These are phyloP conservation scores for Russula griseocarnosa DNA, from an alignment of 768 basidiomycete genomes.

Conservation along the genomic window DNA sequence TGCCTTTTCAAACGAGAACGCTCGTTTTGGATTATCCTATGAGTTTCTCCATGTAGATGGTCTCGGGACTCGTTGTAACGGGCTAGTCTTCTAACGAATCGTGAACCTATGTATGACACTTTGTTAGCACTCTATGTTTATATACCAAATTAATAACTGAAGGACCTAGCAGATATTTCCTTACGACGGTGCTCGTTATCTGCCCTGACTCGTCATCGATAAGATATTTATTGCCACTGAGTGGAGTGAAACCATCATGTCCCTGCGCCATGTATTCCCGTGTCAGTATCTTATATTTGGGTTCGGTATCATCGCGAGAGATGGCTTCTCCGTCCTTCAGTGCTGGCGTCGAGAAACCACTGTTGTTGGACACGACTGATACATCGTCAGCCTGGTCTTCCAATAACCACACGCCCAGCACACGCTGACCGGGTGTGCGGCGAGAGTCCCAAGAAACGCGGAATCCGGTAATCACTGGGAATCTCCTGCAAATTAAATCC, in stretches of 20 bases:
- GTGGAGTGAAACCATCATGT: slow-evolving; percentile 73
- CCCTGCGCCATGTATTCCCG: slow-evolving; percentile 81
- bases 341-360: slow-evolving; percentile 29
- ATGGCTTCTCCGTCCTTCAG: slow-evolving; percentile 53
- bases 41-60: slow-evolving; percentile 45
- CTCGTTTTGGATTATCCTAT: slow-evolving; percentile 46
- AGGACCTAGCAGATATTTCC: slow-evolving; percentile 78
- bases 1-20: slow-evolving; percentile 31
- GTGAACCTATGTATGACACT: slow-evolving; percentile 53
- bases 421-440: slow-evolving; percentile 61
- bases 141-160: neutral
- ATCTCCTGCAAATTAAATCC: slow-evolving; percentile 51
- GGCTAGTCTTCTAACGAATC: slow-evolving; percentile 65
- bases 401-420: slow-evolving; percentile 64
- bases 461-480: slow-evolving; percentile 83
- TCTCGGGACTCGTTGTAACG: slow-evolving; percentile 37
- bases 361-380: slow-evolving; percentile 25
- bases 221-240: slow-evolving; percentile 63
- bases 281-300: slow-evolving; percentile 77
- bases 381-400: slow-evolving; percentile 32
- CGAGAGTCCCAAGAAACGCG: slow-evolving; percentile 85
- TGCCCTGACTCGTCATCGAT: slow-evolving; percentile 82
- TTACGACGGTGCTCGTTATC: slow-evolving; percentile 71
- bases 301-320: slow-evolving; percentile 46
- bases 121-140: slow-evolving; percentile 3